Conservation (phyloP, 805 yeast genomes). For the Peterozyma xylosa region DNA sequence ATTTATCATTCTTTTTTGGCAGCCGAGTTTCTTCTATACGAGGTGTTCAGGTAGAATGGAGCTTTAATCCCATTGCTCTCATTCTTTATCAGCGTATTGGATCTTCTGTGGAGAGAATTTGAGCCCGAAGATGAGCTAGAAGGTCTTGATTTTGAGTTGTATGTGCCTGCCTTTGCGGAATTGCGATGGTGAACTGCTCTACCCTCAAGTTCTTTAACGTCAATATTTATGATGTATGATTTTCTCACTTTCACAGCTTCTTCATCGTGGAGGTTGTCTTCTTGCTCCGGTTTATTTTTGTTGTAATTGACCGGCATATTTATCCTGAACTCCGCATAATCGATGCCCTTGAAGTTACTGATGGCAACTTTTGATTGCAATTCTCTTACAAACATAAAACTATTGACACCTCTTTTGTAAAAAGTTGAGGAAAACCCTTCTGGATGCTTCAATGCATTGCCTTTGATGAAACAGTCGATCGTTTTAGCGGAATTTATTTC, state of each 20-base stretch:
- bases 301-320: slow-evolving; percentile 28
- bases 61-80: too few species aligned
- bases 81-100: too few species aligned
- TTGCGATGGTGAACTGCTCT: slow-evolving; percentile 5
- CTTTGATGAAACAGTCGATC: neutral
- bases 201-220: slow-evolving; percentile 33
- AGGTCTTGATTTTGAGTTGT: too few species aligned
- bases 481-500: neutral
- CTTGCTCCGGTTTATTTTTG: slow-evolving; percentile 9
- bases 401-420: slow-evolving; percentile 37
- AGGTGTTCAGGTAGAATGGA: too few species aligned
- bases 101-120: too few species aligned
- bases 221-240: slow-evolving; percentile 33
- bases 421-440: slow-evolving; percentile 45
- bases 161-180: too few species aligned
- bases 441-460: slow-evolving; percentile 20
- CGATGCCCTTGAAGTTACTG: slow-evolving; percentile 25
- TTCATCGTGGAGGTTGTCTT: slow-evolving; percentile 6
- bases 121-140: too few species aligned
- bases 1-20: too few species aligned
- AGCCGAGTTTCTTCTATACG: too few species aligned
- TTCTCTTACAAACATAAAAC: slow-evolving; percentile 44
- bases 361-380: slow-evolving; percentile 37
- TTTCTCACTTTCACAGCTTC: slow-evolving; percentile 21
- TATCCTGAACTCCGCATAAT: slow-evolving; percentile 33